Conservation (phyloP, 495 filamentous ascomycete species). For the Hypoxylon subgilvum region DNA sequence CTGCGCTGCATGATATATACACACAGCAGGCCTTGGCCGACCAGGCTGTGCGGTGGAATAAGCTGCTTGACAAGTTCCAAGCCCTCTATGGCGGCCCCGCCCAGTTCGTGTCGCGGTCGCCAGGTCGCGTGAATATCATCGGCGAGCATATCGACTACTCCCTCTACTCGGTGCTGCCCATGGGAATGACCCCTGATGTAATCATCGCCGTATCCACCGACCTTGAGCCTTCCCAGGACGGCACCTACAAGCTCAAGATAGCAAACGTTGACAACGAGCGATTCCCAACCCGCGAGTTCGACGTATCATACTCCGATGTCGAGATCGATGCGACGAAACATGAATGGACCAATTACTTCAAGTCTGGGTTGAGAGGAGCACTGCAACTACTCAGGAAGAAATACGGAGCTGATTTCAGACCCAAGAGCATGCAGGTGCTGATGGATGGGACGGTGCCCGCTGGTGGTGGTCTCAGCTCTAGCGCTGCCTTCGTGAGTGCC, state of each 20-base stretch:
- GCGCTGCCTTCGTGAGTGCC: constrained; percentile 91
- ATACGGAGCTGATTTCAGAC: constrained; percentile 61
- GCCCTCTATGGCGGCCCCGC: constrained; percentile 71
- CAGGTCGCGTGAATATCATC: constrained; percentile 96
- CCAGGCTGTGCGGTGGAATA: constrained; percentile 72
- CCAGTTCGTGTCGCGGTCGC: constrained; percentile 86
- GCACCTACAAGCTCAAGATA: constrained; percentile 59
- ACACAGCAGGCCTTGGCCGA: constrained; percentile 61
- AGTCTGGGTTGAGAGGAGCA: constrained; percentile 83
- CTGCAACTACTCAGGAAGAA: constrained; percentile 77
- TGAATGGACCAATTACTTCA: constrained; percentile 99
- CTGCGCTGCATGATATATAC: constrained; percentile 71
- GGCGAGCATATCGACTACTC: constrained; percentile 99
- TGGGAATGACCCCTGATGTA: constrained; percentile 89
- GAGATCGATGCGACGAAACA: constrained; percentile 83
- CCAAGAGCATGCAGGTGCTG: constrained; percentile 83
- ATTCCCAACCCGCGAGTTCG: constrained; percentile 79
- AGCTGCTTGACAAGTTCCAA: constrained; percentile 73
- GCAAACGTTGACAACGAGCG: constrained; percentile 78
- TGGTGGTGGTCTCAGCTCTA: constrained; percentile 90
- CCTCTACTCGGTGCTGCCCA: constrained; percentile 92
- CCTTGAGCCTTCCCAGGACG: constrained; percentile 44
- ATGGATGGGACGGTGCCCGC: constrained; percentile 91
- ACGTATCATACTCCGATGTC: constrained; percentile 70
- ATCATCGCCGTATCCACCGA: constrained; percentile 80